phyloP scores from a whole-genome alignment of 371 early-diverging fungal species.

The Entomophthora muscae region DNA sequence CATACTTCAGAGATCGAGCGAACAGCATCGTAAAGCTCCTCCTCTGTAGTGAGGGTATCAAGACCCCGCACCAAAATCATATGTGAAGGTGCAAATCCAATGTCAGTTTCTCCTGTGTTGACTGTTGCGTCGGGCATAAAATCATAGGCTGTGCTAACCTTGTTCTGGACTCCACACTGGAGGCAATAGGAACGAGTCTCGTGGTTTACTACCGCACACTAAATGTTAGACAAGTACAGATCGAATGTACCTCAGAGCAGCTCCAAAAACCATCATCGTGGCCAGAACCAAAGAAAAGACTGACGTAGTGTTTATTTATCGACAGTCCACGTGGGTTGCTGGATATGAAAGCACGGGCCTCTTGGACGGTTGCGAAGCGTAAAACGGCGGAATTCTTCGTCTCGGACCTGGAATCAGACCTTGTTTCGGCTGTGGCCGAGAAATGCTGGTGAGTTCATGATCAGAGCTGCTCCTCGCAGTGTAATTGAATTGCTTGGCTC shows the following conservation, averaged over 20 bases:
- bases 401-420: too few species aligned
- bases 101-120: slow-evolving; percentile 8
- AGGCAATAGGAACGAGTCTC: neutral
- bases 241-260: neutral
- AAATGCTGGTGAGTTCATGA: neutral
- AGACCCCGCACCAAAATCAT: slow-evolving; percentile 10
- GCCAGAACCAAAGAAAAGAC: neutral
- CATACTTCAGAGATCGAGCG: neutral
- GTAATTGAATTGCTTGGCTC: neutral
- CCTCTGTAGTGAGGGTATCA: slow-evolving; percentile 11
- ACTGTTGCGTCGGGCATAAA: neutral
- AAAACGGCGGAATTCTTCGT: neutral
- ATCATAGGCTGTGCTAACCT: neutral
- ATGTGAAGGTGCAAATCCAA: slow-evolving; percentile 5
- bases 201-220: neutral
- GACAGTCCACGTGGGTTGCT: neutral
- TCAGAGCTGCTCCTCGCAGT: neutral
- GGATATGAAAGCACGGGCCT: neutral
- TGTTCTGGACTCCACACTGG: neutral
- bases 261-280: neutral
- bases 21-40: slow-evolving; percentile 6
- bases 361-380: neutral
- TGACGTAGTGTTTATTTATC: neutral
- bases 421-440: neutral
- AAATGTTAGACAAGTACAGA: neutral